Evolutionary conservation across 176 grass and related monocot species (phyloP), one percentile per base, ranked within the genome.

Genomic region (Oropetium thomaeum): DNA sequence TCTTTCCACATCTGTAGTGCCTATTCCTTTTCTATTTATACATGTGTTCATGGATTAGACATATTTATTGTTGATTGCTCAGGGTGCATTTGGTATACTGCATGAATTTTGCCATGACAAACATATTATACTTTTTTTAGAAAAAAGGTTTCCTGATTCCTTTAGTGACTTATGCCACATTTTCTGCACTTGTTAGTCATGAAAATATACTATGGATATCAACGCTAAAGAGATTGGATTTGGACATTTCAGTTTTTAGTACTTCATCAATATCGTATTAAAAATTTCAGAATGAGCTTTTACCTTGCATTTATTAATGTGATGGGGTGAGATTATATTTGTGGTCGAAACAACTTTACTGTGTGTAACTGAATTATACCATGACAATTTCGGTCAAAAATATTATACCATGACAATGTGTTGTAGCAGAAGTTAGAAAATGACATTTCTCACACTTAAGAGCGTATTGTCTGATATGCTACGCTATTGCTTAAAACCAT

Each of bases 71-170:
- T 15, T 78, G 30, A 19, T 37, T 30, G 9, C 23, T 58, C 1
- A 5, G 34, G 45, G 15, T 53, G 32, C 76, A 65, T 73, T 73
- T 73, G 29, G 34, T 40, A 25, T 32, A 65, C 28, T 54, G 7
- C 53, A 53, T 73, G 26, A 73, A 30, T 73, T 82, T 82, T 43
- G 10, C 33, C 62, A 32, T 37, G 14, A 30, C 73, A 8, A 27
- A 73, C 25, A 10, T 45, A 11, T 35, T 43, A 71, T 34, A 62
- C 22, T 39, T 80, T 10, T 28, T 10, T 33, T 27, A 13, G 22
- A 37, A 71, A 51, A 38, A 38, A 38, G 35, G 35, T 38, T 7
- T 38, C 4, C 6, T 38, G 35, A 38, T 38, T 23, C 29, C 53
- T 49, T 42, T 65, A 12, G 35, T 17, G 41, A 32, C 31, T 3